A percentile compares a stretch with the other conserved stretches of the same genome.
phyloP scores from a whole-genome alignment of 2,329 filamentous ascomycete genomes.

The Cladophialophora psammophila region DNA sequence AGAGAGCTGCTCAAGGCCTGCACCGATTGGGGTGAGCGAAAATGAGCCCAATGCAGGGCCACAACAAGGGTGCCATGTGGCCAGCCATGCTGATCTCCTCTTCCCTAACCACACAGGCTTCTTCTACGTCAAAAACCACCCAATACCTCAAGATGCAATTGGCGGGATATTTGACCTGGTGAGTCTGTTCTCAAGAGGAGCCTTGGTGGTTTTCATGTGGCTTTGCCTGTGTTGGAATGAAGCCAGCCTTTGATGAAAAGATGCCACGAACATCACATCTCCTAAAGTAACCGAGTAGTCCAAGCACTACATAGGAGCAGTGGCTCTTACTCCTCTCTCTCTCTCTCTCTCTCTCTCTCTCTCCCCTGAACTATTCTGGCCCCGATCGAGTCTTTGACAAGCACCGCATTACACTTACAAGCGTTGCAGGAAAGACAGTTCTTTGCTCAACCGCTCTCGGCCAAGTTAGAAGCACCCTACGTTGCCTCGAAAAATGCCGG shows the following conservation, averaged over 20 bases:
- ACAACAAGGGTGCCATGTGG: slow-evolving; percentile 18
- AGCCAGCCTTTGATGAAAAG: too few relatives aligned
- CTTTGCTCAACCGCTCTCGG: slow-evolving; percentile 20
- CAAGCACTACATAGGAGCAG: too few relatives aligned
- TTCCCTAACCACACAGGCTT: slow-evolving; percentile 51
- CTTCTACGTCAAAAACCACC: slow-evolving; percentile 69
- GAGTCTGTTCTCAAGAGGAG: not conserved
- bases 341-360: too few relatives aligned
- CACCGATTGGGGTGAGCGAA: slow-evolving; percentile 27
- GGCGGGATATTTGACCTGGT: slow-evolving; percentile 66
- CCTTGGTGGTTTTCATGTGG: not conserved
- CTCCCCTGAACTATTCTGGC: too few relatives aligned
- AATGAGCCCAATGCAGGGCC: slow-evolving; percentile 1
- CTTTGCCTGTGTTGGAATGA: too few relatives aligned
- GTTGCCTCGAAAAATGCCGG: slow-evolving; percentile 28
- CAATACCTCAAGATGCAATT: slow-evolving; percentile 63
- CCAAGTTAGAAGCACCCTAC: slow-evolving; percentile 28
- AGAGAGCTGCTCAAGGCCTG: slow-evolving; percentile 23
- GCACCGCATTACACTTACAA: not conserved
- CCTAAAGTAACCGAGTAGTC: too few relatives aligned
- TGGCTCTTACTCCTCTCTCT: too few relatives aligned
- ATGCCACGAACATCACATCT: too few relatives aligned
- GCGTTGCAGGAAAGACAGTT: slow-evolving; percentile 20
- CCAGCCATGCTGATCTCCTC: slow-evolving; percentile 12
- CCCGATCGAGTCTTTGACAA: not conserved